These are phyloP conservation scores for Chlorella ohadii DNA, from an alignment of 139 green algal species.

Conservation along the genomic window DNA sequence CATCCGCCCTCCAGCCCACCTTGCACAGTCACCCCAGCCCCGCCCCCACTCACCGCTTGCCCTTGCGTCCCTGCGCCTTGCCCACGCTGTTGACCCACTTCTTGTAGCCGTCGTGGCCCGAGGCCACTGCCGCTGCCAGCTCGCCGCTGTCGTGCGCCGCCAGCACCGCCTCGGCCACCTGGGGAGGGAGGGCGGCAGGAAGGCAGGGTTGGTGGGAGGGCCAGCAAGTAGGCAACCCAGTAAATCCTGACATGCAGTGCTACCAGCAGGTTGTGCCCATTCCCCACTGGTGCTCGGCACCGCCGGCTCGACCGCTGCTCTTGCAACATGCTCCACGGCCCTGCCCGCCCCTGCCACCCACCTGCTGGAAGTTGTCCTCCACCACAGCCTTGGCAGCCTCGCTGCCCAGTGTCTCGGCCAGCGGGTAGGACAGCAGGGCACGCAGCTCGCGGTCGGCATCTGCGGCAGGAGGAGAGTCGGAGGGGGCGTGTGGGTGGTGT, in stretches of 20 bases:
- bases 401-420: slow-evolving; percentile 80
- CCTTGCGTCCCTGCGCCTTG: slow-evolving; percentile 96
- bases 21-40: no score
- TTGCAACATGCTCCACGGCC: no score
- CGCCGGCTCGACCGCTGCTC: no score
- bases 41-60: slow-evolving; percentile 74
- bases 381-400: slow-evolving; percentile 60
- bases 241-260: no score
- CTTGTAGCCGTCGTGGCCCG: slow-evolving; percentile 80
- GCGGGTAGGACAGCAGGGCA: slow-evolving; percentile 85
- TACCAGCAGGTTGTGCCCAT: no score
- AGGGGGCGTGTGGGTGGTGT: no score
- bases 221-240: no score
- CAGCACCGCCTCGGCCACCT: slow-evolving; percentile 84
- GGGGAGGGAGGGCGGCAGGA: background rate
- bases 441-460: slow-evolving; percentile 67
- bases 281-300: no score
- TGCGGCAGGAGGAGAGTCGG: background rate
- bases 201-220: no score
- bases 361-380: slow-evolving; percentile 33
- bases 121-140: slow-evolving; percentile 74
- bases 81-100: slow-evolving; percentile 91
- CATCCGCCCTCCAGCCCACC: no score
- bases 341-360: background rate
- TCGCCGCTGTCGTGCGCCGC: slow-evolving; percentile 80